phyloP scores from a whole-genome alignment of 2,329 filamentous ascomycete species.

The Fusarium luffae region DNA sequence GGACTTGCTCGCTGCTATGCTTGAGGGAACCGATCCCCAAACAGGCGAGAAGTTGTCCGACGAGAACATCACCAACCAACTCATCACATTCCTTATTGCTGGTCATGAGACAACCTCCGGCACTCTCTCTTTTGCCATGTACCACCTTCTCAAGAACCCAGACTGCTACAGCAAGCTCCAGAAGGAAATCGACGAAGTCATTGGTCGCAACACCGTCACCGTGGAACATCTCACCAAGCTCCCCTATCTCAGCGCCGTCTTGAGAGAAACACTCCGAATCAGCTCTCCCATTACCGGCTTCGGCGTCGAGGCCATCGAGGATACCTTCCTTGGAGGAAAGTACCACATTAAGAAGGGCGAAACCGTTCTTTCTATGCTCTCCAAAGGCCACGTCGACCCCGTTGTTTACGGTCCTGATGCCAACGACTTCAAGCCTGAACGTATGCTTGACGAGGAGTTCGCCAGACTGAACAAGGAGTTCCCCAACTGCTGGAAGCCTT shows the following conservation, averaged over 20 bases:
- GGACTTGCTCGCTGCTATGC: slow-evolving; percentile 77
- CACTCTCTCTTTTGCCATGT: slow-evolving; percentile 72
- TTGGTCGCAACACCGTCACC: slow-evolving; percentile 67
- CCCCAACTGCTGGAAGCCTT: slow-evolving; percentile 75
- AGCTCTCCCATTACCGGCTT: slow-evolving; percentile 70
- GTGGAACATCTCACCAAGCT: slow-evolving; percentile 72
- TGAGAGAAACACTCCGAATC: slow-evolving; percentile 74
- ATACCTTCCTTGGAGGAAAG: slow-evolving; percentile 68
- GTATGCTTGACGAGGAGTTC: slow-evolving; percentile 77
- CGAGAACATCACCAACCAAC: slow-evolving; percentile 72
- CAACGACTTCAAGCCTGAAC: slow-evolving; percentile 73
- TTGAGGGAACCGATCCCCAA: slow-evolving; percentile 73
- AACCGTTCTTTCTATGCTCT: slow-evolving; percentile 60
- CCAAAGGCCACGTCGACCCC: slow-evolving; percentile 69
- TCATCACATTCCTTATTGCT: slow-evolving; percentile 78
- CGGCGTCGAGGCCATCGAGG: slow-evolving; percentile 63
- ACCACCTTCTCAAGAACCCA: slow-evolving; percentile 72
- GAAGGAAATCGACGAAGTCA: slow-evolving; percentile 73
- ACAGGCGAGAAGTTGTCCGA: slow-evolving; percentile 74
- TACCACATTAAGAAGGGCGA: slow-evolving; percentile 68
- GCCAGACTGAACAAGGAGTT: slow-evolving; percentile 69
- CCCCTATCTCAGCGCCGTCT: slow-evolving; percentile 71
- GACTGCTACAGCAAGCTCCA: slow-evolving; percentile 69
- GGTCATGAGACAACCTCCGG: slow-evolving; percentile 79
- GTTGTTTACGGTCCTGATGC: slow-evolving; percentile 73